Base-by-base conservation (phyloP, 2,329 filamentous ascomycete species). In the Madurella fahalii region DNA sequence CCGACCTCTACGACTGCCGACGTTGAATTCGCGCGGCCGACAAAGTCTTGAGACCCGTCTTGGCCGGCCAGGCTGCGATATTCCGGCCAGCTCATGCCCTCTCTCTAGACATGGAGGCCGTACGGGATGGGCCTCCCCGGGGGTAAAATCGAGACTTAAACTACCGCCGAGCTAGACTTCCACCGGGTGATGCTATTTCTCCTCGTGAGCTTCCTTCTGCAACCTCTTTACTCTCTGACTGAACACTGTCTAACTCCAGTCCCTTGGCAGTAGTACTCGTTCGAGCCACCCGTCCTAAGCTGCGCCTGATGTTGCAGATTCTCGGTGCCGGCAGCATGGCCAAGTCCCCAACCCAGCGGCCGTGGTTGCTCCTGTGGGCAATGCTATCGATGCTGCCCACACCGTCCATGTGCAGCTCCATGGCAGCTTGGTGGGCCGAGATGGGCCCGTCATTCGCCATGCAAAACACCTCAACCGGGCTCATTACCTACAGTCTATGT, bases 351-450 rank as follows among this genome's bases (percentile, higher is more conserved):
- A 13, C 32, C 13, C 32, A 46, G 34, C 40, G 40, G 41, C 32
- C 39, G 31, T 17, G 48, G 37, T 17, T 55, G 25, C 17, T 49
- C 40, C 32, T 25, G 7, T 52, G 54, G 50, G 16, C 42, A 12
- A 9, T 46, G 13, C 8, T 56, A 32, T 18, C 45, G 15, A 37
- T 40, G 31, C 41, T 56, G 34, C 41, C 45, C 12, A 37, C 40
- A 9, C 50, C 25, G 30, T 31, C 54, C 8, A 40, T 40, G 8
- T 56, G 54, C 30, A 46, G 54, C 37, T 56, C 54, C 41, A 56
- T 56, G 54, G 46, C 54, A 39, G 54, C 49, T n/a, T 56, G 49
- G 49, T 56, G 49, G 50, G 52, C 54, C 16, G 54, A 56, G 41
- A 31, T 56, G 25, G 54, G 54, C 16, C 46, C 54, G 9, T 56